Evolutionary conservation across 2,329 filamentous ascomycete species (phyloP).

Genomic region (Nectriaceae sp.): DNA sequence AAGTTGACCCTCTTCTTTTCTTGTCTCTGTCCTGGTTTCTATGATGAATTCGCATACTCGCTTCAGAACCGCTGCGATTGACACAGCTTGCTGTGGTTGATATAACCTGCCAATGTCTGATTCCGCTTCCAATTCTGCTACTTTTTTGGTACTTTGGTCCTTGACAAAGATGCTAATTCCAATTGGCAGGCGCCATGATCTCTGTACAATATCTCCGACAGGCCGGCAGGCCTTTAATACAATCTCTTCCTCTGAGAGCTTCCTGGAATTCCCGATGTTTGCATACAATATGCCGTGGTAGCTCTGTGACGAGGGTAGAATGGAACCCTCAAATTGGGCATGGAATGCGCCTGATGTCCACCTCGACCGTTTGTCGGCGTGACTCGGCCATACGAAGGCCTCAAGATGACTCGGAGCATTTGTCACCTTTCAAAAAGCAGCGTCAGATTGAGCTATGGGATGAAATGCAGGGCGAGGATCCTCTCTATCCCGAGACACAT

Average conservation of each 20-base stretch:
- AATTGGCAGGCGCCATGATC: conserved; percentile 38
- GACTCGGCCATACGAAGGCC: conserved; percentile 12
- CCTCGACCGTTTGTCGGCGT: conserved; percentile 13
- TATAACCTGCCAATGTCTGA: conserved; percentile 45
- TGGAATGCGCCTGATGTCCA: conserved; percentile 21
- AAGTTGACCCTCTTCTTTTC: conserved; percentile 26
- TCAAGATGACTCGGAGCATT: conserved; percentile 23
- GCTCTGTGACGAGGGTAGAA: conserved; percentile 14
- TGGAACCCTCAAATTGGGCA: conserved; percentile 7
- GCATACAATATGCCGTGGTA: conserved; percentile 7
- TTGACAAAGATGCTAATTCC: conserved; percentile 18
- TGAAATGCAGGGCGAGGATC: conserved; percentile 36
- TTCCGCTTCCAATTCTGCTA: conserved; percentile 10
- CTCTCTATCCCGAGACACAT: conserved; percentile 38
- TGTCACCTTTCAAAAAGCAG: conserved; percentile 40
- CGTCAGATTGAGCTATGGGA: conserved; percentile 34
- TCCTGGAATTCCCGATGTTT: conserved; percentile 15
- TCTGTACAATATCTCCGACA: conserved; percentile 38
- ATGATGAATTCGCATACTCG: conserved; percentile 48
- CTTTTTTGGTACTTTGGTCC: conserved; percentile 9
- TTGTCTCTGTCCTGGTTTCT: conserved; percentile 10
- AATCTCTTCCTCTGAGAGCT: conserved; percentile 4
- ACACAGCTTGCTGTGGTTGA: conserved; percentile 48
- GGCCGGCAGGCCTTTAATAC: conserved; percentile 32
- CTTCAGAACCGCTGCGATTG: conserved; percentile 55